phyloP scores from a whole-genome alignment of 202 grass and related monocot species.

The Musa balbisiana region DNA sequence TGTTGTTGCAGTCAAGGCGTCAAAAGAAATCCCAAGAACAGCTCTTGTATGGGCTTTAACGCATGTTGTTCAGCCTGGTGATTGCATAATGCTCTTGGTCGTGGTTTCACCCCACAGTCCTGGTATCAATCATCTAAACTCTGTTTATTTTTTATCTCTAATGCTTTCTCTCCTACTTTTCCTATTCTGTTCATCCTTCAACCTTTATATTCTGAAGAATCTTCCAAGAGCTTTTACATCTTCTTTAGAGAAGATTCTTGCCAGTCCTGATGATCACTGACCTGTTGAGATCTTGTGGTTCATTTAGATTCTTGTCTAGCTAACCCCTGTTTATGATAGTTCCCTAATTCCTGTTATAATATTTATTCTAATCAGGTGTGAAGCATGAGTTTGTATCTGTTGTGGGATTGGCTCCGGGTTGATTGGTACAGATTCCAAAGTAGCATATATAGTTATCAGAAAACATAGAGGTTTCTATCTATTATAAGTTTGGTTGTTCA shows the following conservation, averaged over 20 bases:
- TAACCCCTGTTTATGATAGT: not conserved
- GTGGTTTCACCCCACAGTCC: conserved; percentile 66
- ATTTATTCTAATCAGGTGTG: not conserved
- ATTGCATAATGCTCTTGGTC: conserved; percentile 71
- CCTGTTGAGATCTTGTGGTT: not conserved
- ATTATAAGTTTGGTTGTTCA: not conserved
- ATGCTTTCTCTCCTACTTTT: not conserved
- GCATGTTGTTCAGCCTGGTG: conserved; percentile 84
- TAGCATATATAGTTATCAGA: no score
- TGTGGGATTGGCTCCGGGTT: not conserved
- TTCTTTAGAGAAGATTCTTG: not conserved
- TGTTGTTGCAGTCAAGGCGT: conserved; percentile 64
- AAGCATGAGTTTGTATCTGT: no score
- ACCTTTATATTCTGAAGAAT: not conserved
- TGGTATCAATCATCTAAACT: conserved; percentile 37
- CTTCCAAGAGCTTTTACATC: not conserved
- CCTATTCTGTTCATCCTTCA: not conserved
- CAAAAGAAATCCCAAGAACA: conserved; percentile 85
- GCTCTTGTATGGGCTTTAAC: conserved; percentile 89
- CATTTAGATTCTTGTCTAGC: not conserved
- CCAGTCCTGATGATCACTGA: no score
- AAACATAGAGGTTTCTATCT: no score
- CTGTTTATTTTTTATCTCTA: conserved; percentile 13
- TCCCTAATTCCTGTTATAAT: not conserved
- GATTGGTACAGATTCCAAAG: not conserved